Evolutionary conservation across 2,329 filamentous ascomycete species (phyloP).

Genomic region (Colletotrichum paranaense): DNA sequence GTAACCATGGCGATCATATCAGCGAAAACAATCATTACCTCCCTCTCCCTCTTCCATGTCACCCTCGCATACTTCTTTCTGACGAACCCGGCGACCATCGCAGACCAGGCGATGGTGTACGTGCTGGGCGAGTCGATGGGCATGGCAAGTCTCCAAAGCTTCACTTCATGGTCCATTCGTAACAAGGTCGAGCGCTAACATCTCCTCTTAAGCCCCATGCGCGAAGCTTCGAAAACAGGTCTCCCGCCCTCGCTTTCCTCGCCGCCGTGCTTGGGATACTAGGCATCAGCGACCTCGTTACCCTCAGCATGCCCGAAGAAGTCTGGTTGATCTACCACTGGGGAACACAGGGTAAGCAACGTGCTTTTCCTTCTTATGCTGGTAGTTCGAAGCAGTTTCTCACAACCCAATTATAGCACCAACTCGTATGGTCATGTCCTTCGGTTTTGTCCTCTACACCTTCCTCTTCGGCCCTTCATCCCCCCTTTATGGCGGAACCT

Average conservation of each 20-base stretch:
- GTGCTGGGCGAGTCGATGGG: constrained; percentile 87
- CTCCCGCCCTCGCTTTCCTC: constrained; percentile 79
- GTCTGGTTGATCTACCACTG: constrained; percentile 72
- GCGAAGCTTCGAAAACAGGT: constrained; percentile 74
- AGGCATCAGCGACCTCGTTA: constrained; percentile 72
- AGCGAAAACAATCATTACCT: constrained; percentile 82
- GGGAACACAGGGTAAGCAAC: constrained; percentile 70
- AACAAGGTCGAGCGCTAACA: neutral
- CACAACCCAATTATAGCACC: constrained; percentile 58
- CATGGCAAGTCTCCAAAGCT: constrained; percentile 67
- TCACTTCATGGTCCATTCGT: neutral
- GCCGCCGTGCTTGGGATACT: constrained; percentile 73
- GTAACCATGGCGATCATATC: constrained; percentile 82
- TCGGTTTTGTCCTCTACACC: constrained; percentile 71
- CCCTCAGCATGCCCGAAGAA: constrained; percentile 76
- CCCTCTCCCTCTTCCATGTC: constrained; percentile 85
- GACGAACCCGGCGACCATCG: constrained; percentile 75
- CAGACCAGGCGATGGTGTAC: constrained; percentile 83
- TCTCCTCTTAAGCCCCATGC: constrained; percentile 65
- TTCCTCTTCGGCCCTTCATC: constrained; percentile 69
- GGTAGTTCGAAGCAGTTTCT: constrained; percentile 3
- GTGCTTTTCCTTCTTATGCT: constrained; percentile 47
- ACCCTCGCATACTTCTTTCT: constrained; percentile 88
- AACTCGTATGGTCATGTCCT: constrained; percentile 73
- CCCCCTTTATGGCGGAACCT: constrained; percentile 54